Conservation (phyloP, 73 alveolate species). For the Paramecium biaurelia region DNA sequence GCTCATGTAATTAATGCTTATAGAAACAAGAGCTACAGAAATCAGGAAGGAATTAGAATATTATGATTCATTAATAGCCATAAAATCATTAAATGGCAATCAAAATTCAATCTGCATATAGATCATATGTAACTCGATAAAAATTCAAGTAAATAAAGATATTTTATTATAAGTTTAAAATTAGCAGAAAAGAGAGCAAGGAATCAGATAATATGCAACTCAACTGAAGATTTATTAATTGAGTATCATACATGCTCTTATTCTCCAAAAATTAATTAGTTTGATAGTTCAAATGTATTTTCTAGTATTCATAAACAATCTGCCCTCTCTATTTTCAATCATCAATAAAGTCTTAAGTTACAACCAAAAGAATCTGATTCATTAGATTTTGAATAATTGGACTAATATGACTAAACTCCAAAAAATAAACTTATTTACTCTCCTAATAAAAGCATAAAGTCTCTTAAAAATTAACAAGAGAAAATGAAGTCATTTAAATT, state of each 20-base stretch:
- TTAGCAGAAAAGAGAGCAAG: neutral
- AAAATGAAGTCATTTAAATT: neutral
- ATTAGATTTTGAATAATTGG: neutral
- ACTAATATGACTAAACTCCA: neutral
- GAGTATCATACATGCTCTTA: neutral
- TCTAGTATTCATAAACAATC: neutral
- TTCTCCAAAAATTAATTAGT: neutral
- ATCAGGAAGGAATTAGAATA: neutral
- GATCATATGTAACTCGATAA: neutral
- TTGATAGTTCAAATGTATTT: neutral
- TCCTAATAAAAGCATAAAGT: neutral
- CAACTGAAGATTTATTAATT: neutral
- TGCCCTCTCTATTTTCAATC: neutral
- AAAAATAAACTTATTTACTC: neutral
- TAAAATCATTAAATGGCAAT: neutral
- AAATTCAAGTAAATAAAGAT: neutral
- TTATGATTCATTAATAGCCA: neutral
- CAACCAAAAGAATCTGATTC: neutral
- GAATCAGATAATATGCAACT: neutral
- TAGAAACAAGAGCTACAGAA: neutral
- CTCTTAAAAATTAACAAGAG: neutral
- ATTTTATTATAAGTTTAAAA: neutral
- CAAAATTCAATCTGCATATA: neutral
- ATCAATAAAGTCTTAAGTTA: neutral
- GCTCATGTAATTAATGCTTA: slow-evolving; percentile 4